Base-by-base conservation (phyloP, 1,284 basidiomycete genomes). In the Pascua guehoae region DNA sequence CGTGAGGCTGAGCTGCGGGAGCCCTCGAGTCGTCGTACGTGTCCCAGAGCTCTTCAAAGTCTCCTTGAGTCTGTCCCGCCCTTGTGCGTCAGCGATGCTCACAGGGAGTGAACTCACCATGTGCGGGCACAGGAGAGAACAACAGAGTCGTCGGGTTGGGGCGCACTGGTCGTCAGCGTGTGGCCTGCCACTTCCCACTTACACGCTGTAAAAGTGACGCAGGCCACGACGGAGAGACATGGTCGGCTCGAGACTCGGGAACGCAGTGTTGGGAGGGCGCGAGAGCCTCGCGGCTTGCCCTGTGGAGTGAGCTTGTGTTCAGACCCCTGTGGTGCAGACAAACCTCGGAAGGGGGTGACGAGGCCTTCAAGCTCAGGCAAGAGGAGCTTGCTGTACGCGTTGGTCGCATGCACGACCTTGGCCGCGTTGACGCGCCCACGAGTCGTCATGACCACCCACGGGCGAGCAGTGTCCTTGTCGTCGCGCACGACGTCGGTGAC, bases 321-420 rank as follows among this genome's bases (percentile, higher is more conserved):
- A 14, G 42, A 17, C n/a, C 12, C 5, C 32, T 1, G 16, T 41
- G 18, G 10, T 54, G 39, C 39, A 24, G 42, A 51, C 64, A 10
- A 41, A 65, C 65, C 66, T 57, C 42, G 63, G 63, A 17, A 65
- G 4, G 66, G 63, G 0, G 49, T 50, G 37, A 68, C 63, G 1
- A 55, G 51, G 4, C 56, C 58, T 17, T 58, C 49, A 9, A 54
- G 56, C 41, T 68, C 65, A 9, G 67, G 65, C 9, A 68, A 48
- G 43, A 70, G 36, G 16, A 57, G 54, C 42, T 63, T 59, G 12
- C 59, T 62, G 41, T 67, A 71, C 12, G 61, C 67, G 50, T 71
- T 72, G 42, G 68, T 74, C 4, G 68, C 63, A 42, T 60, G 66
- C 2, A 70, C 61, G 38, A 73, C 66, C 39, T 64, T 65, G 1